Conservation (phyloP, 2,329 filamentous ascomycete genomes). For the Aureobasidium sp. region DNA sequence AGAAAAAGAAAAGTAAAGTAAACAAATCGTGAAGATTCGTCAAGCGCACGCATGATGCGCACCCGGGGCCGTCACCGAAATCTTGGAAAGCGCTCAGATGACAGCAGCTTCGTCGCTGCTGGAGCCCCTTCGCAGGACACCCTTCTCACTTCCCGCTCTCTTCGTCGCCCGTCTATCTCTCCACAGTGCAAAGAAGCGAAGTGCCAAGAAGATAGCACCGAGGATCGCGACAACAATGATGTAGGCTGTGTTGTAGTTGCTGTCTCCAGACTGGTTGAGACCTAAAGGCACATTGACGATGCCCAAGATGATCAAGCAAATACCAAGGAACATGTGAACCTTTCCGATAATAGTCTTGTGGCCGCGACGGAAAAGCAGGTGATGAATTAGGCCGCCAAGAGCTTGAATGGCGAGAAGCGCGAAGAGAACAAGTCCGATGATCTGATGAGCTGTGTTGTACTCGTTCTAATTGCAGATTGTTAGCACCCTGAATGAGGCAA, state of each 20-base stretch:
- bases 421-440: slow-evolving; percentile 39
- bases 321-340: slow-evolving; percentile 53
- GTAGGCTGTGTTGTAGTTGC: slow-evolving; percentile 43
- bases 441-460: slow-evolving; percentile 41
- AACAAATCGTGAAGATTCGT: neutral
- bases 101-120: neutral
- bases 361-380: slow-evolving; percentile 27
- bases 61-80: no score
- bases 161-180: neutral
- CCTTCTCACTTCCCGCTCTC: slow-evolving; percentile 3
- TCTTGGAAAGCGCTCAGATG: neutral
- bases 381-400: slow-evolving; percentile 35
- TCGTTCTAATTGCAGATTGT: slow-evolving; percentile 26
- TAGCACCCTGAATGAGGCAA: neutral
- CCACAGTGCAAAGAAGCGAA: neutral
- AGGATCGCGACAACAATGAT: slow-evolving; percentile 42
- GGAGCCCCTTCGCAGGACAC: neutral
- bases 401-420: slow-evolving; percentile 31
- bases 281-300: slow-evolving; percentile 53
- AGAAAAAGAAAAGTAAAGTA: neutral
- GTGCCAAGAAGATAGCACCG: slow-evolving; percentile 31
- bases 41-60: neutral
- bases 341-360: slow-evolving; percentile 45
- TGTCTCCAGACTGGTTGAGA: slow-evolving; percentile 50
- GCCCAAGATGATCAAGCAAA: slow-evolving; percentile 47